These are phyloP conservation scores for Stemphylium beticola DNA, from an alignment of 2,329 filamentous ascomycete species.

Conservation along the genomic window DNA sequence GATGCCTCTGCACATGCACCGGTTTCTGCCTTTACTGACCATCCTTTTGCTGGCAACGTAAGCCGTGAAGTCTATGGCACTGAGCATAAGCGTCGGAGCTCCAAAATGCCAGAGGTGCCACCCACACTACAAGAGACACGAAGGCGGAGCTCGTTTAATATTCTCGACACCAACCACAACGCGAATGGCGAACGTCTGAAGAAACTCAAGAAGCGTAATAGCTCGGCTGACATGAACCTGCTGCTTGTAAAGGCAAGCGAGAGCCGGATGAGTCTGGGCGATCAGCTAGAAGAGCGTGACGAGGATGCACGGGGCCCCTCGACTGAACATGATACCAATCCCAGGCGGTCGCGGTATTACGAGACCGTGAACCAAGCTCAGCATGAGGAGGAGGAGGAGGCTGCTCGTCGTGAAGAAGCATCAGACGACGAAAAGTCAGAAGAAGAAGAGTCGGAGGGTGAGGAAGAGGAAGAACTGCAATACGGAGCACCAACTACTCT, in stretches of 20 bases:
- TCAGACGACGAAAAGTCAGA: slow-evolving; percentile 52
- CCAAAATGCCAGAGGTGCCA: slow-evolving; percentile 34
- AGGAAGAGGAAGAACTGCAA: slow-evolving; percentile 55
- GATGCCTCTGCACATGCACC: slow-evolving; percentile 88
- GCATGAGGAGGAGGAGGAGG: slow-evolving; percentile 48
- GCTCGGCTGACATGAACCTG: slow-evolving; percentile 46
- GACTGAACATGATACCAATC: slow-evolving; percentile 20
- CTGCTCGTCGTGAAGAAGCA: slow-evolving; percentile 45
- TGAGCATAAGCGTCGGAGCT: slow-evolving; percentile 51
- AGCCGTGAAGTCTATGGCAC: slow-evolving; percentile 76
- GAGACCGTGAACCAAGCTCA: slow-evolving; percentile 32
- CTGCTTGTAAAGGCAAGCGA: slow-evolving; percentile 41
- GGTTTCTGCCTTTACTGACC: slow-evolving; percentile 89
- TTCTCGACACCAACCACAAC: slow-evolving; percentile 47
- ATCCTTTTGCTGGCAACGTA: slow-evolving; percentile 78
- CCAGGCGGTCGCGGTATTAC: slow-evolving; percentile 18
- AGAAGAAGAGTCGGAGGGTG: slow-evolving; percentile 53
- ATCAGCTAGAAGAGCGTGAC: slow-evolving; percentile 39
- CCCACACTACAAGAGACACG: slow-evolving; percentile 36
- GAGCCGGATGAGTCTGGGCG: slow-evolving; percentile 46
- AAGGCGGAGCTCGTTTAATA: slow-evolving; percentile 47
- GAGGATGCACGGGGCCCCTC: slow-evolving; percentile 41
- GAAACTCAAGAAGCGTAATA: slow-evolving; percentile 51
- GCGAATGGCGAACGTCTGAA: slow-evolving; percentile 47
- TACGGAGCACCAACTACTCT: slow-evolving; percentile 85